These are phyloP conservation scores for Saccharomyces uvarum DNA, from an alignment of 1,139 yeast species.

Conservation along the genomic window DNA sequence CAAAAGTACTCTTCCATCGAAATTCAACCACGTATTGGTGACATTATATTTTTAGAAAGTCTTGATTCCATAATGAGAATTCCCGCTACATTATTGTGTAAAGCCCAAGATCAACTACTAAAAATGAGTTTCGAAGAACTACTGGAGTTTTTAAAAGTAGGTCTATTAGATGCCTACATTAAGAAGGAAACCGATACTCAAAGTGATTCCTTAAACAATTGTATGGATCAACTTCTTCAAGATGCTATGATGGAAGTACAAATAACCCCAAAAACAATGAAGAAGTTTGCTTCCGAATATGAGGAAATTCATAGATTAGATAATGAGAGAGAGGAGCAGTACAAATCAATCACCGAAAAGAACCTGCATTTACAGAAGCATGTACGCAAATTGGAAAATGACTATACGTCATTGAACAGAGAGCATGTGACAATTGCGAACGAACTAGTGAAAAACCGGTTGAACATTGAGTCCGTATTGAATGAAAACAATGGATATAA, in stretches of 20 bases:
- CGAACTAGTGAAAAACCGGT: slow-evolving; percentile 58
- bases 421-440: slow-evolving; percentile 77
- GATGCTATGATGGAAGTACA: slow-evolving; percentile 65
- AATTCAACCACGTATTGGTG: slow-evolving; percentile 75
- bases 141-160: slow-evolving; percentile 66
- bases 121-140: slow-evolving; percentile 65
- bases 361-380: slow-evolving; percentile 71
- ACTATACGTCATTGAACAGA: slow-evolving; percentile 59
- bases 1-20: slow-evolving; percentile 63
- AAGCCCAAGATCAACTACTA: slow-evolving; percentile 54
- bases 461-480: slow-evolving; percentile 55
- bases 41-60: slow-evolving; percentile 82
- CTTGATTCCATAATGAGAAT: slow-evolving; percentile 74
- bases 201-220: slow-evolving; percentile 37
- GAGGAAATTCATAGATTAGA: slow-evolving; percentile 65
- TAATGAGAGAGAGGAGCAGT: slow-evolving; percentile 58
- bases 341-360: slow-evolving; percentile 52
- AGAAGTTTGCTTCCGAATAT: slow-evolving; percentile 66
- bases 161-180: slow-evolving; percentile 52
- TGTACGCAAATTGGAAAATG: slow-evolving; percentile 65
- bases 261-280: slow-evolving; percentile 62
- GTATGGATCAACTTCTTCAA: slow-evolving; percentile 53
- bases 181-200: slow-evolving; percentile 27
- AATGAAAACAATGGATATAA: slow-evolving; percentile 56
- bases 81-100: slow-evolving; percentile 67